Evolutionary conservation across 805 yeast species (phyloP).

Genomic region (Saccharomycopsis olivae): DNA sequence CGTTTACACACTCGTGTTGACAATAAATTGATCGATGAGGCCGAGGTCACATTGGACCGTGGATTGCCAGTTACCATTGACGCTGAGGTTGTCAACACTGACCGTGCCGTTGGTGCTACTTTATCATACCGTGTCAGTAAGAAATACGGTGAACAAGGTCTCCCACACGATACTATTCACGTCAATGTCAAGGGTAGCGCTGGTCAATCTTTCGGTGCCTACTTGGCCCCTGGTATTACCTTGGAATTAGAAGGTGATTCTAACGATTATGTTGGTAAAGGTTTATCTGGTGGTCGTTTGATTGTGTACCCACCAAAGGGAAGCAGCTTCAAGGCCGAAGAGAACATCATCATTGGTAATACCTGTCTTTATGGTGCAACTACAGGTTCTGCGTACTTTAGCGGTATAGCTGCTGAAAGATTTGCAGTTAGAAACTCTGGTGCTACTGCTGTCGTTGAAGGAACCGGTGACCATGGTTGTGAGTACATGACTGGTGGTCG

Average conservation of each 20-base stretch:
- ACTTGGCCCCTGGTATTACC: conserved; percentile 91
- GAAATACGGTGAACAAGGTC: conserved; percentile 82
- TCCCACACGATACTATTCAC: conserved; percentile 94
- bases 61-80: conserved; percentile 95
- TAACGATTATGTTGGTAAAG: conserved; percentile 96
- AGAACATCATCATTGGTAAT: conserved; percentile 93
- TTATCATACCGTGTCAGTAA: conserved; percentile 89
- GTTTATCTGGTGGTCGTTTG: conserved; percentile 89
- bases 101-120: conserved; percentile 92
- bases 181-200: conserved; percentile 89
- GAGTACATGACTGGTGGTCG: conserved; percentile 99
- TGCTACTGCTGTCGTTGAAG: conserved; percentile 93
- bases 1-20: conserved; percentile 86
- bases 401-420: conserved; percentile 98
- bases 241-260: conserved; percentile 95
- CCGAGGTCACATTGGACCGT: conserved; percentile 88
- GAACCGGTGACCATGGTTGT: conserved; percentile 97
- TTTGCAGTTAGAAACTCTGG: conserved; percentile 98
- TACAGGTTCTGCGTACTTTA: conserved; percentile 82
- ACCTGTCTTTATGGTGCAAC: conserved; percentile 98
- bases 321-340: conserved; percentile 84
- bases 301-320: conserved; percentile 85
- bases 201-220: conserved; percentile 98
- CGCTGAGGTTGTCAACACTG: conserved; percentile 89
- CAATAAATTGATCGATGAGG: conserved; percentile 91